Percentiles rank a stretch among this genome's conserved stretches.
Conservation (phyloP, 2,329 filamentous ascomycete species). For the Juglanconis sp. region DNA sequence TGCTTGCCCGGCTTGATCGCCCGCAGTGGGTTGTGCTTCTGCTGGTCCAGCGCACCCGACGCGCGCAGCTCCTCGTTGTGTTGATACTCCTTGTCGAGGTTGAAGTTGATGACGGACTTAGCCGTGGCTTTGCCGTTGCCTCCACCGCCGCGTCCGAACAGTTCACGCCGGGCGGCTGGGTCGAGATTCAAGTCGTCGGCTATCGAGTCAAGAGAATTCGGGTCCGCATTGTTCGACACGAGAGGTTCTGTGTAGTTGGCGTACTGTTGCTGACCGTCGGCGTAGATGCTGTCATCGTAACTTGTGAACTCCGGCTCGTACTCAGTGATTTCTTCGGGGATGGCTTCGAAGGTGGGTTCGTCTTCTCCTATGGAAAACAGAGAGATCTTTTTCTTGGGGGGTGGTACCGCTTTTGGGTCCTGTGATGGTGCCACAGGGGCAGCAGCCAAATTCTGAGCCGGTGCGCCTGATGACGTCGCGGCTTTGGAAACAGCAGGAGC, state of each 20-base stretch:
- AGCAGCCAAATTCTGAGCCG: constrained; percentile 3
- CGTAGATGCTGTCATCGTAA: constrained; percentile 30
- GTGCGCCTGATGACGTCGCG: constrained; percentile 17
- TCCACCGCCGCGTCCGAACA: constrained; percentile 69
- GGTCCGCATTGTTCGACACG: background rate
- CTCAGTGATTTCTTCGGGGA: constrained; percentile 20
- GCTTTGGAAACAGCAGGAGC: constrained; percentile 17
- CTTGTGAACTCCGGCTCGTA: constrained; percentile 34
- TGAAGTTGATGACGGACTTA: constrained; percentile 77
- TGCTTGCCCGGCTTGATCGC: constrained; percentile 85
- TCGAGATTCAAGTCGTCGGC: constrained; percentile 78
- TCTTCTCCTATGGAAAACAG: constrained; percentile 65
- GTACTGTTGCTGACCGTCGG: constrained; percentile 21
- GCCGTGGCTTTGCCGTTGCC: constrained; percentile 39
- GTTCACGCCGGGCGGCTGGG: constrained; percentile 70
- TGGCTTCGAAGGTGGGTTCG: constrained; percentile 23
- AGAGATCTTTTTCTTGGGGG: constrained; percentile 55
- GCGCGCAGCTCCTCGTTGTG: constrained; percentile 76
- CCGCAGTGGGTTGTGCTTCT: constrained; percentile 78
- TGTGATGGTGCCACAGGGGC: constrained; percentile 10
- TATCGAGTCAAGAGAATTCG: constrained; percentile 64
- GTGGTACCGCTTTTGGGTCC: constrained; percentile 17
- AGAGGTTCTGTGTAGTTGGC: constrained; percentile 15
- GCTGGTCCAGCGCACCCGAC: constrained; percentile 65
- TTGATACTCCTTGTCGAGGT: constrained; percentile 82